A percentile compares a stretch with the other conserved stretches of the same genome.
These are phyloP conservation scores for Pseudocercospora vitis DNA, from an alignment of 2,329 filamentous ascomycete species.

Conservation along the genomic window DNA sequence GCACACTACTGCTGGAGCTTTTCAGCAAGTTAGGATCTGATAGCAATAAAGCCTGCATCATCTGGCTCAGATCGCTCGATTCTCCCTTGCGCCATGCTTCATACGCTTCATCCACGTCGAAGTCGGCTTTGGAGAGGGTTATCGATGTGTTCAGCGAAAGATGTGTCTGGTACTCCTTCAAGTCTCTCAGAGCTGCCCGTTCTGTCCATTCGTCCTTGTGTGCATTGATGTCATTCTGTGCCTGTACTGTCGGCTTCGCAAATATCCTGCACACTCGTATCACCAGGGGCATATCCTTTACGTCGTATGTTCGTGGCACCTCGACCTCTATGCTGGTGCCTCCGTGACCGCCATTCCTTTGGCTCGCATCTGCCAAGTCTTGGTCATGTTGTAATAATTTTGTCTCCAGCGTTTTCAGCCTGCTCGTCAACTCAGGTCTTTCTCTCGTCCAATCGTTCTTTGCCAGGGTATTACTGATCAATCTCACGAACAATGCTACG, in stretches of 20 bases:
- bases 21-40: conserved; percentile 83
- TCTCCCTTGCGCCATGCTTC: conserved; percentile 91
- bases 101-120: conserved; percentile 85
- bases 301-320: conserved; percentile 81
- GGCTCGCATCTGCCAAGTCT: conserved; percentile 67
- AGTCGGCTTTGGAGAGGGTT: conserved; percentile 80
- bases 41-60: conserved; percentile 88
- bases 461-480: conserved; percentile 76
- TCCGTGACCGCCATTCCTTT: conserved; percentile 58
- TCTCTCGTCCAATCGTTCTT: conserved; percentile 84
- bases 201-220: conserved; percentile 84
- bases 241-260: conserved; percentile 71
- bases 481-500: conserved; percentile 87
- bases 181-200: conserved; percentile 82
- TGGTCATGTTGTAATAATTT: conserved; percentile 94
- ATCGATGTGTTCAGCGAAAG: conserved; percentile 75
- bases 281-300: conserved; percentile 96
- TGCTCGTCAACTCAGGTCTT: conserved; percentile 76
- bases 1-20: conserved; percentile 54
- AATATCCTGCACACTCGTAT: conserved; percentile 85
- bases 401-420: conserved; percentile 80
- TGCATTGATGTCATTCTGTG: conserved; percentile 83
- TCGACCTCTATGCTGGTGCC: conserved; percentile 74
- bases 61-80: conserved; percentile 79
- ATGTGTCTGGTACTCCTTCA: conserved; percentile 90